Evolutionary conservation across 1,139 yeast species (phyloP), one percentile per base, ranked within the genome.

Genomic region (Yamadazyma jaroonii): DNA sequence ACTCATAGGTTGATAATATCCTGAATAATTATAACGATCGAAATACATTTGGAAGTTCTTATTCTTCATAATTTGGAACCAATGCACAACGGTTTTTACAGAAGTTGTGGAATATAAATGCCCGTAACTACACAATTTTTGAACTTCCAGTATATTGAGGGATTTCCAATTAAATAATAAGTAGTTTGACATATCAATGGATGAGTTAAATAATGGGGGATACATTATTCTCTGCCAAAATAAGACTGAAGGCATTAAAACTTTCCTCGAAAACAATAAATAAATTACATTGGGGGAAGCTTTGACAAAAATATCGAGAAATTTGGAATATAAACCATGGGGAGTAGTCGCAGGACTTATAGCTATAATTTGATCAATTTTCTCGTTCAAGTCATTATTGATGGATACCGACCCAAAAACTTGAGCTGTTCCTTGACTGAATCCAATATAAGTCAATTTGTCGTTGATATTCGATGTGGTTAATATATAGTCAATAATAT

Each of bases 301-400:
- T 52, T 86, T 82, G 47, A 86, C 76, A 31, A 90, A 67, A 0
- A 89, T 73, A 54, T 88, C 95, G 25, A 87, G 81, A 40, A 89
- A 66, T 54, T 77, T 73, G 47, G 90, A 85, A 44, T 83, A 80
- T 17, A 90, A 67, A 1, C 95, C 94, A 36, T 81, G 85, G 0
- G 97, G 97, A 0, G 97, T 87, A 63, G 95, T 85, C 1, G 97
- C 97, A 0, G 97, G 97, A 0, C 96, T 86, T 29, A 87, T 74
- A 4, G 94, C 95, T 37, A 90, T 76, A 43, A 90, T 77, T 46
- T 78, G 74, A 24, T 79, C 79, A 36, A 90, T 77, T 53, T 85
- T 84, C 8, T 67, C 55, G 57, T 86, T 87, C 46, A 90, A 68
- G 14, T 73, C 73, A 6, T 86, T 76, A 54, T 84, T 79, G n/a